phyloP scores from a whole-genome alignment of 2,329 filamentous ascomycete species.

The Alternaria novae-zelandiae region DNA sequence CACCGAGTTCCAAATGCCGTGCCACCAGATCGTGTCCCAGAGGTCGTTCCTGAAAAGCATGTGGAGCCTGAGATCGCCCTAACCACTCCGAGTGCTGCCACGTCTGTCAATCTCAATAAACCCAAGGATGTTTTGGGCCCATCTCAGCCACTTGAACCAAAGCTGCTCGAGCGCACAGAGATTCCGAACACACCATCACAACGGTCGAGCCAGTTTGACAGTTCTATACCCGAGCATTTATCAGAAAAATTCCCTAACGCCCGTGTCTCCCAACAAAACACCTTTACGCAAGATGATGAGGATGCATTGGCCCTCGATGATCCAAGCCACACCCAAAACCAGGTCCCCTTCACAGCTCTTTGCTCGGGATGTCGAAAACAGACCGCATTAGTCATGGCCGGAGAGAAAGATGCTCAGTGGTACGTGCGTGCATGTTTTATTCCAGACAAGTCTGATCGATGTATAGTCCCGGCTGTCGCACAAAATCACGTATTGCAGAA shows the following conservation, averaged over 20 bases:
- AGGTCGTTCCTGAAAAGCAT: background rate
- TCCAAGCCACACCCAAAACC: background rate
- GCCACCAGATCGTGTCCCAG: background rate
- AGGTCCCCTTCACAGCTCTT: background rate
- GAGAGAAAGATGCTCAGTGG: constrained; percentile 9
- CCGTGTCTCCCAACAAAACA: background rate
- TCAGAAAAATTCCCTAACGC: background rate
- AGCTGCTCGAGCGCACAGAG: constrained; percentile 6
- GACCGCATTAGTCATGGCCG: background rate
- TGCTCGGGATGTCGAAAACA: constrained; percentile 22
- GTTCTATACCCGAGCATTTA: background rate
- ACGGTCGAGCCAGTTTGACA: constrained; percentile 10
- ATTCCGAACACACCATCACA: constrained; percentile 25
- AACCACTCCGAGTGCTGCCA: background rate
- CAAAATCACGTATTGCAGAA: background rate
- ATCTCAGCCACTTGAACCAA: background rate
- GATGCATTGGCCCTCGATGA: background rate
- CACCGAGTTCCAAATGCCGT: background rate
- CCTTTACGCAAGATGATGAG: background rate
- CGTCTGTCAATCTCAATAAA: background rate
- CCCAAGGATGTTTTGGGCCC: background rate
- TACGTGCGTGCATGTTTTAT: background rate
- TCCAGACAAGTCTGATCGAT: background rate
- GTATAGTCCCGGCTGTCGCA: constrained; percentile 15
- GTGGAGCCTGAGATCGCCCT: background rate